Evolutionary conservation across 139 green algal species (phyloP).

Genomic region (Coelastrella sp.): DNA sequence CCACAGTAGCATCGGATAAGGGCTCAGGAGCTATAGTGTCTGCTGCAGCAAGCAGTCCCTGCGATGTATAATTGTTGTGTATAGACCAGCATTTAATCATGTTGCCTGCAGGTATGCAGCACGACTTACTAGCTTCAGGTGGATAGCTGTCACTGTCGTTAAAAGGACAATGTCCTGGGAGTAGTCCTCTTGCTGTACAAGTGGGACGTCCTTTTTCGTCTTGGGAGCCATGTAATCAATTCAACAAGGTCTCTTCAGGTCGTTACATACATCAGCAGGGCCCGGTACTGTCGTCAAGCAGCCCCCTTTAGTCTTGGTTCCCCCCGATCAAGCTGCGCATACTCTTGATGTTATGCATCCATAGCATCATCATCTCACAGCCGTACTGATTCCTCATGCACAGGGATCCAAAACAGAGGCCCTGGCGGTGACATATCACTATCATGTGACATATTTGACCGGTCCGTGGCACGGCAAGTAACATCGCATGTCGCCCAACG

Average conservation of each 20-base stretch:
- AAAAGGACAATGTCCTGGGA: conserved; percentile 4
- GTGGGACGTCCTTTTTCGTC: conserved; percentile 8
- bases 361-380: no score
- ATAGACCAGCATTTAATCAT: no score
- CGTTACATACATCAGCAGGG: background rate
- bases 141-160: background rate
- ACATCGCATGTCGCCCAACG: no score
- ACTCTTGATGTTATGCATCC: no score
- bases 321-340: no score
- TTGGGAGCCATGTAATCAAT: conserved; percentile 1
- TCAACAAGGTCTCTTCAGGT: background rate
- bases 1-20: background rate
- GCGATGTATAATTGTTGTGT: background rate
- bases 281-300: background rate
- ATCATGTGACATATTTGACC: no score
- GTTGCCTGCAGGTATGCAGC: background rate
- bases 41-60: conserved; percentile 25
- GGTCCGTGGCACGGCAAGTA: no score
- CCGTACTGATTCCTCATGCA: no score
- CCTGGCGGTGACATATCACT: no score
- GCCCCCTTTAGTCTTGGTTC: no score
- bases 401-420: no score
- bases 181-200: conserved; percentile 5
- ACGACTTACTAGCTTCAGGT: conserved; percentile 13
- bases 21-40: background rate